Evolutionary conservation across 306 rosid genomes (phyloP).

Genomic region (Abrus precatorius): DNA sequence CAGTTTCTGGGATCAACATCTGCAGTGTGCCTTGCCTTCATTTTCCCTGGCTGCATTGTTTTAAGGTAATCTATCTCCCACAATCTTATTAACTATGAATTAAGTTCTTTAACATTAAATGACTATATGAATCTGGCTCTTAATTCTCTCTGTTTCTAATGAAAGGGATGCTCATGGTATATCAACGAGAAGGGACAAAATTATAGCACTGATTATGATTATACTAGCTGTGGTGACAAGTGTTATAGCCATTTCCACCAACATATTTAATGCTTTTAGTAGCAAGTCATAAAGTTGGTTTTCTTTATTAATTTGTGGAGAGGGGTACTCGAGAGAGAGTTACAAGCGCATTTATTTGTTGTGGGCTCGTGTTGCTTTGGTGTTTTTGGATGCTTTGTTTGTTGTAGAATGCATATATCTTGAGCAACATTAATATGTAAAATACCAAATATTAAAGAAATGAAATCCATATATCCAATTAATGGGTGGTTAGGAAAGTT

Average conservation of each 20-base stretch:
- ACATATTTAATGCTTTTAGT: constrained; percentile 56
- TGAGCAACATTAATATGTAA: constrained; percentile 29
- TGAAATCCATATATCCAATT: constrained; percentile 4
- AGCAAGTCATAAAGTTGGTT: constrained; percentile 45
- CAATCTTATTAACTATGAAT: constrained; percentile 5
- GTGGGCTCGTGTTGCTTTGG: constrained; percentile 36
- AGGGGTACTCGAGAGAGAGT: not conserved
- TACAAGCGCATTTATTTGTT: not conserved
- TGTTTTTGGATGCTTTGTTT: constrained; percentile 21
- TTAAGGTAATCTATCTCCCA: constrained; percentile 65
- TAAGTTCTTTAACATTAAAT: not conserved
- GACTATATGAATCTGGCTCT: not conserved
- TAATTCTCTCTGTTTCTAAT: constrained; percentile 34
- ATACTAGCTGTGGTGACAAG: constrained; percentile 72
- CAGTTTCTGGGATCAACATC: constrained; percentile 91
- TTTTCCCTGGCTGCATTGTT: constrained; percentile 86
- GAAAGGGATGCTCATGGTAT: constrained; percentile 82
- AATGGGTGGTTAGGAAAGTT: not conserved
- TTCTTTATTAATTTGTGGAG: not conserved
- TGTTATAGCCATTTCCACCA: constrained; percentile 79
- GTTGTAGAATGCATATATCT: constrained; percentile 21
- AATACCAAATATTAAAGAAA: constrained; percentile 19
- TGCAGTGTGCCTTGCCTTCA: constrained; percentile 85
- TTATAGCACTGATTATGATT: constrained; percentile 70
- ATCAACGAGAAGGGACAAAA: constrained; percentile 72